Conservation (phyloP, 768 basidiomycete species). For the Fomitopsis serialis region DNA sequence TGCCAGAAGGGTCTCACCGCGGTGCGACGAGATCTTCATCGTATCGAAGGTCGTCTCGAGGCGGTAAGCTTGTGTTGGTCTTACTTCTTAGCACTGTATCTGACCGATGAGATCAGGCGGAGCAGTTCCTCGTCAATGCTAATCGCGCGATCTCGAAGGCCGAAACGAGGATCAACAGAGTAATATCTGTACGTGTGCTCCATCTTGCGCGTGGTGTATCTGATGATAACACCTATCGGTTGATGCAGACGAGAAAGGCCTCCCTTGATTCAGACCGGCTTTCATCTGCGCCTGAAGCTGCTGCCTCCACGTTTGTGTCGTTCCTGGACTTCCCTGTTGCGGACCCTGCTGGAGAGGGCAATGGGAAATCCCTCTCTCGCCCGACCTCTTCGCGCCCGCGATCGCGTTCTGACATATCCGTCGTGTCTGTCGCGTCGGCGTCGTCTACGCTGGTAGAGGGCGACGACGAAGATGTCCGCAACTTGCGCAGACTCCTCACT, state of each 20-base stretch:
- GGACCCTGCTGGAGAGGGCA: constrained; percentile 1
- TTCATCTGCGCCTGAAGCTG: neutral
- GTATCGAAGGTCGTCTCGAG: constrained; percentile 48
- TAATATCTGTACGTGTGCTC: constrained; percentile 41
- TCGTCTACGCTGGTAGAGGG: constrained; percentile 48
- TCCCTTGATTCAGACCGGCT: neutral
- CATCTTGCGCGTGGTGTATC: constrained; percentile 2
- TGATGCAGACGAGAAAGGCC: neutral
- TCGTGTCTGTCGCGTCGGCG: constrained; percentile 39
- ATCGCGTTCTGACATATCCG: constrained; percentile 8
- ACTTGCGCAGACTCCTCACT: constrained; percentile 56
- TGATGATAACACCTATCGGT: neutral
- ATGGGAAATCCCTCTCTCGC: constrained; percentile 7
- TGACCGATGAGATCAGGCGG: constrained; percentile 33
- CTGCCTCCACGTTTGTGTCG: neutral
- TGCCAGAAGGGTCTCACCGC: constrained; percentile 37
- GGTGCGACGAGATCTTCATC: constrained; percentile 50
- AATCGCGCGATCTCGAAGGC: constrained; percentile 52
- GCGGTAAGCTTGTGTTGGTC: constrained; percentile 33
- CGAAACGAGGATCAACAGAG: constrained; percentile 50
- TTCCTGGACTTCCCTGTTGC: neutral
- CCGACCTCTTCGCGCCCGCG: neutral
- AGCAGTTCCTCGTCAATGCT: constrained; percentile 49
- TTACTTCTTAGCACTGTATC: neutral
- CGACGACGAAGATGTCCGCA: constrained; percentile 62